These are phyloP conservation scores for Didymella pomorum DNA, from an alignment of 2,329 filamentous ascomycete species.

Conservation along the genomic window DNA sequence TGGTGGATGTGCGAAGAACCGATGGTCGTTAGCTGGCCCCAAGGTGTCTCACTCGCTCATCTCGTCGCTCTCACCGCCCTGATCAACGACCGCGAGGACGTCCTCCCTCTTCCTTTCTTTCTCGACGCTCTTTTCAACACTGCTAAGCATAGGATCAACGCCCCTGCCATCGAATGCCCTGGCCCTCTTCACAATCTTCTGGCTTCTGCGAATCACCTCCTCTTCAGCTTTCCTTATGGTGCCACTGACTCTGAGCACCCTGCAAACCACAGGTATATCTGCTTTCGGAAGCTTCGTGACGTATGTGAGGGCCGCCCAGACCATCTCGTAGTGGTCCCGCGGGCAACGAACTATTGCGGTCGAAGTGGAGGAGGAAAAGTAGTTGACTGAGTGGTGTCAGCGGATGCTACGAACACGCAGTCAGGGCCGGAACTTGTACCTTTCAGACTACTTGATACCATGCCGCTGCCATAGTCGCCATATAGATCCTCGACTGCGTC, in stretches of 20 bases:
- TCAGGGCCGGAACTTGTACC: constrained; percentile 57
- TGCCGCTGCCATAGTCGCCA: constrained; percentile 87
- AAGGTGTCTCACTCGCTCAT: constrained; percentile 30
- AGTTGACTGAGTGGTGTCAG: constrained; percentile 73
- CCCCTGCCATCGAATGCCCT: constrained; percentile 54
- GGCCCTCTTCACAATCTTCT: constrained; percentile 73
- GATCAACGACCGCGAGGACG: constrained; percentile 25
- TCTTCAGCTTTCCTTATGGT: constrained; percentile 93
- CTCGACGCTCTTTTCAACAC: constrained; percentile 17
- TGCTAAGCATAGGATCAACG: constrained; percentile 10
- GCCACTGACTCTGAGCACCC: constrained; percentile 86
- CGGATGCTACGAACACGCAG: background rate
- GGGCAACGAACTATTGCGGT: constrained; percentile 90
- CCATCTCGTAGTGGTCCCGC: constrained; percentile 81
- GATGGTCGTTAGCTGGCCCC: background rate
- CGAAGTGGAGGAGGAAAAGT: constrained; percentile 88
- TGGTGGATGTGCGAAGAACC: background rate
- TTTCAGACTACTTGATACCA: constrained; percentile 72
- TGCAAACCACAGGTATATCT: constrained; percentile 76
- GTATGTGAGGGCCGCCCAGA: constrained; percentile 89
- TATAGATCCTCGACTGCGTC: constrained; percentile 48
- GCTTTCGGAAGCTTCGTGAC: constrained; percentile 73
- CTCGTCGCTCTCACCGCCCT: constrained; percentile 28
- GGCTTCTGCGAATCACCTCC: constrained; percentile 82
- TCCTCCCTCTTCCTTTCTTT: constrained; percentile 13